phyloP scores from a whole-genome alignment of 306 rosid species.

The Begonia loranthoides region DNA sequence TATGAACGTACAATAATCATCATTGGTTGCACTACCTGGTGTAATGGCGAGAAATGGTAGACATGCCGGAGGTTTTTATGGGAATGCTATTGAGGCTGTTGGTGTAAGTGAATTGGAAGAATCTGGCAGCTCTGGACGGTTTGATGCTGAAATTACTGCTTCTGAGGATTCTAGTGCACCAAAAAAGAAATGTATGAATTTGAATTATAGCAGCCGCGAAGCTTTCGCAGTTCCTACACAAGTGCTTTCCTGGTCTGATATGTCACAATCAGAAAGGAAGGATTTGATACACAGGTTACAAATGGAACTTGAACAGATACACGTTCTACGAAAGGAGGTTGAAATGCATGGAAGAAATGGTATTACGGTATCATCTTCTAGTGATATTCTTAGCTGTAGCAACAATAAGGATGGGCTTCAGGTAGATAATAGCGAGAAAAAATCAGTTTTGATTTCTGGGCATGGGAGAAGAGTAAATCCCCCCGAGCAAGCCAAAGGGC shows the following conservation, averaged over 20 bases:
- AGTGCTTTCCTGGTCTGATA: slow-evolving; percentile 43
- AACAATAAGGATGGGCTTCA: slow-evolving; percentile 32
- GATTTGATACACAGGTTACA: slow-evolving; percentile 33
- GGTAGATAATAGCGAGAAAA: slow-evolving; percentile 23
- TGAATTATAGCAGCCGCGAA: slow-evolving; percentile 26
- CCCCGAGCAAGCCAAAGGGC: slow-evolving; percentile 21
- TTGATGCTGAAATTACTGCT: slow-evolving; percentile 50
- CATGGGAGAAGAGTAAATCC: slow-evolving; percentile 20
- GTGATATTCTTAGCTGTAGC: slow-evolving; percentile 61
- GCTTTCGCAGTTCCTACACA: slow-evolving; percentile 28
- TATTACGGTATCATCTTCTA: slow-evolving; percentile 51
- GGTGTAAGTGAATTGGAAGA: slow-evolving; percentile 72
- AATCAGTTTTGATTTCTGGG: slow-evolving; percentile 17
- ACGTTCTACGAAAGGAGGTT: slow-evolving; percentile 41
- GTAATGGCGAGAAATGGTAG: slow-evolving; percentile 33
- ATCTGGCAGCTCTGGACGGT: slow-evolving; percentile 61
- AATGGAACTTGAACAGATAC: slow-evolving; percentile 58
- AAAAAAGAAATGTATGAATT: slow-evolving; percentile 41
- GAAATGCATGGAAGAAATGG: slow-evolving; percentile 38
- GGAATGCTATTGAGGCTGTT: slow-evolving; percentile 29
- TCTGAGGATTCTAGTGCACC: slow-evolving; percentile 60
- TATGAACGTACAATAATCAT: not conserved
- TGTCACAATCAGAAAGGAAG: slow-evolving; percentile 35
- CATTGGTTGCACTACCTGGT: not conserved
- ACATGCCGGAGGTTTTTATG: slow-evolving; percentile 37